Base-by-base conservation (phyloP, 805 yeast species). In the Candida succiphila region DNA sequence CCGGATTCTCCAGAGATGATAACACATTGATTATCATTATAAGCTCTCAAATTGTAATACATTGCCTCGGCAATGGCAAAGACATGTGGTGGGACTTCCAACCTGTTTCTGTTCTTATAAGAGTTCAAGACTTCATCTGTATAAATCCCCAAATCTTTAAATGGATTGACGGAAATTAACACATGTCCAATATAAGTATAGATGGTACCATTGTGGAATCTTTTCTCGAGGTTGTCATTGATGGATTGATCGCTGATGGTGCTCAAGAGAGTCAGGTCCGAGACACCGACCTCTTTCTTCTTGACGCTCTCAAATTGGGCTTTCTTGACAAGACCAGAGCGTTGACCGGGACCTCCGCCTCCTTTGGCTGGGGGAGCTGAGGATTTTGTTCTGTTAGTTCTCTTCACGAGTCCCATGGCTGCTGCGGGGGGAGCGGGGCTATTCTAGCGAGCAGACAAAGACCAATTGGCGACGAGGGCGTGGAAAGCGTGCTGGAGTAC, bases 11-110 rank as follows among this genome's bases (percentile, higher is more conserved):
- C 97, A 3, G 95, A 84, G 44, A 92, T 92, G 47, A 92, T 92
- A 17, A 92, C 97, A 69, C 97, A 89, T 56, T 92, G 98, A 52
- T 78, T 86, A 48, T 92, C 97, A 38, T 82, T 75, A 59, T 92
- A 92, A 0, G 95, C 81, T 58, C 88, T 88, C 78, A 92, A 71
- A 56, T 89, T 84, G 61, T 92, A 89, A 58, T 81, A 92, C 95
- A 92, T 87, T 24, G 94, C 63, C 60, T 92, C 99, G 9, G 99
- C 98, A 49, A 92, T 87, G 34, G 97, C 95, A 59, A 80, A 92
- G 21, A 92, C 98, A 60, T 92, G 99, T 3, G 99, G 99, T 14
- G 97, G 94, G 20, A 83, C 95, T 60, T 92, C 99, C 38, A 92
- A 65, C 48, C 99, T 69, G 58, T 92, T 92, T 56, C 88, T 87